These are phyloP conservation scores for Dimocarpus longan DNA, from an alignment of 345 rosid species.

Conservation along the genomic window DNA sequence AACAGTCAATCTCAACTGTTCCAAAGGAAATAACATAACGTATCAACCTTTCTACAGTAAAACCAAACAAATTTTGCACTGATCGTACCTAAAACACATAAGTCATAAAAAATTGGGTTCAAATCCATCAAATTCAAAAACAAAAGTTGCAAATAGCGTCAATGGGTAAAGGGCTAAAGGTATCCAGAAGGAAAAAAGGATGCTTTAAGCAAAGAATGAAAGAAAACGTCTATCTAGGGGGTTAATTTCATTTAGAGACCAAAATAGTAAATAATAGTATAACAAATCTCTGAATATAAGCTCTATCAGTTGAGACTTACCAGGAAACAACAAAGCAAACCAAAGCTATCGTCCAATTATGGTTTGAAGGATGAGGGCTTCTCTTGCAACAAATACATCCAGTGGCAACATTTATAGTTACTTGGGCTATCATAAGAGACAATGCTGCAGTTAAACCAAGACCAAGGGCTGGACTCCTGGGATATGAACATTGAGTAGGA, in stretches of 20 bases:
- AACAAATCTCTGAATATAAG: background rate
- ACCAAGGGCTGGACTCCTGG: slow-evolving; percentile 67
- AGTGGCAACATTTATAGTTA: slow-evolving; percentile 53
- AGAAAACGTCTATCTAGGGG: too few species aligned
- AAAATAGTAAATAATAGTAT: background rate
- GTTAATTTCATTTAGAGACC: too few species aligned
- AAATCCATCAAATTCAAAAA: background rate
- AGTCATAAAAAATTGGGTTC: background rate
- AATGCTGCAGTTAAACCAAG: slow-evolving; percentile 76
- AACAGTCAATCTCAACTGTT: background rate
- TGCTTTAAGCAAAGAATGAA: too few species aligned
- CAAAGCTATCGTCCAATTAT: slow-evolving; percentile 66
- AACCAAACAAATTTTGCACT: background rate
- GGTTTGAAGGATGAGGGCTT: slow-evolving; percentile 50
- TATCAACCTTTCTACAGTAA: background rate
- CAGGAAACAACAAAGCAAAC: slow-evolving; percentile 76
- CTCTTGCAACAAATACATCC: slow-evolving; percentile 86
- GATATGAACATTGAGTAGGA: slow-evolving; percentile 58
- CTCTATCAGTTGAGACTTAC: slow-evolving; percentile 38
- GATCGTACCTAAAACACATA: background rate
- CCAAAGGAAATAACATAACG: background rate
- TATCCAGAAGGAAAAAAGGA: background rate
- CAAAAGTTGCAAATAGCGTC: background rate
- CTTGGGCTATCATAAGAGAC: slow-evolving; percentile 67
- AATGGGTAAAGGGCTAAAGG: background rate